Conservation (phyloP, 768 basidiomycete species). For the Termitomyces sp. region DNA sequence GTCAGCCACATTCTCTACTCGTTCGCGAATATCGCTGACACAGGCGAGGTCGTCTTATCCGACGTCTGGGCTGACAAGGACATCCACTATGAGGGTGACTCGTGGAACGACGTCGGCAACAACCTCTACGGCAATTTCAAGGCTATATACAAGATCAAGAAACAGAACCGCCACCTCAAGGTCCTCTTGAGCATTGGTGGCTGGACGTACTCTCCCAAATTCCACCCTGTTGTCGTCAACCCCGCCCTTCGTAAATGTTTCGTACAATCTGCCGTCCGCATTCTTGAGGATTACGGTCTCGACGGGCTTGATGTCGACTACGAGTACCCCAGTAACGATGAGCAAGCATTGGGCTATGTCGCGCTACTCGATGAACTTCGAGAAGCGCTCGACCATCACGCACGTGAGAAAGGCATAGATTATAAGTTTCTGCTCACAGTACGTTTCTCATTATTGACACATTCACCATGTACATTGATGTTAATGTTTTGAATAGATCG, state of each 20-base stretch:
- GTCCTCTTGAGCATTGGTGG: slow-evolving; percentile 88
- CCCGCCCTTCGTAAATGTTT: slow-evolving; percentile 64
- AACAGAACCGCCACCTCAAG: slow-evolving; percentile 74
- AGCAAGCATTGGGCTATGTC: slow-evolving; percentile 79
- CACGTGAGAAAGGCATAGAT: slow-evolving; percentile 44
- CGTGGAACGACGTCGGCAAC: slow-evolving; percentile 86
- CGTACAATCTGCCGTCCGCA: slow-evolving; percentile 68
- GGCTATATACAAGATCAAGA: slow-evolving; percentile 87
- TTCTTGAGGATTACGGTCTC: slow-evolving; percentile 88
- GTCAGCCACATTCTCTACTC: slow-evolving; percentile 84
- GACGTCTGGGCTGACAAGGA: slow-evolving; percentile 96
- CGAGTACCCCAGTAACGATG: slow-evolving; percentile 80
- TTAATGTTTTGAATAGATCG: slow-evolving; percentile 46
- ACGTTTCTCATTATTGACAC: slow-evolving; percentile 18
- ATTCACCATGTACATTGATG: not conserved
- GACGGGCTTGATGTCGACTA: slow-evolving; percentile 93
- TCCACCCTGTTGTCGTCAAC: slow-evolving; percentile 76
- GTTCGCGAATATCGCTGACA: slow-evolving; percentile 84
- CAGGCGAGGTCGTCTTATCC: slow-evolving; percentile 83
- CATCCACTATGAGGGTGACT: slow-evolving; percentile 93
- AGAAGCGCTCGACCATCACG: slow-evolving; percentile 68
- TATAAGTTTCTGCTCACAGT: slow-evolving; percentile 75
- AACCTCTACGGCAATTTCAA: slow-evolving; percentile 97
- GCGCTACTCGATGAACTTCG: slow-evolving; percentile 76
- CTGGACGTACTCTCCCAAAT: slow-evolving; percentile 87